Base-by-base conservation (phyloP, 2,329 filamentous ascomycete species). In the Microthyrium microscopicum region DNA sequence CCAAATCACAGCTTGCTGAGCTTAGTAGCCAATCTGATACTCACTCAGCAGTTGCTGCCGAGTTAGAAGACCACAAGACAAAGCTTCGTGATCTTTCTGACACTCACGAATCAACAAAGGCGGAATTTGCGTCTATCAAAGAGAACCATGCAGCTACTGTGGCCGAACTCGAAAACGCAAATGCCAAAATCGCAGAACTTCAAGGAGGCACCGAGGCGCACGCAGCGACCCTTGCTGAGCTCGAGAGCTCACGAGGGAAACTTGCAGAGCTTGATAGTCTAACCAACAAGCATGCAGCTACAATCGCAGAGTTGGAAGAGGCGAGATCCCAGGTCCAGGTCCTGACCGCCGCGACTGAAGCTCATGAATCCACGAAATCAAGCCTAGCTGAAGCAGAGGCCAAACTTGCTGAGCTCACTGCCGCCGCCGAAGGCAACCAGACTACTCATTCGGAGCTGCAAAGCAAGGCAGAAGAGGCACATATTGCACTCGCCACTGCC, bases 401-500 rank as follows among this genome's bases (percentile, higher is more conserved):
- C 9, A 35, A 15, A 19, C 8, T 36, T 17, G 20, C 19, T 13
- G 27, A 29, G 3, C 29, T 36, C 16, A 25, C 20, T 9, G 21
- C 33, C 20, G 29, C 20, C 7, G 16, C 21, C 21, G 34, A 36
- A 5, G n/a, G 12, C 16, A 29, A 37, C 13, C 12, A 28, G 16
- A 29, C n/a, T 9, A 24, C 28, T n/a, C 33, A 37, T 18, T n/a
- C 11, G 20, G 35, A 37, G 17, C 29, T 37, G 15, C 7, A 8
- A n/a, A 13, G 30, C 20, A 33, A 37, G 25, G 35, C 30, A 22
- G 35, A 34, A 13, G 20, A 37, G n/a, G 24, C 5, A 9, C 16
- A 17, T 12, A 15, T 37, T 8, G 17, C 29, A 9, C 30, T 37
- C n/a, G 26, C 30, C 20, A 11, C 21, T 7, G 35, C 28, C 15